Percentiles rank a stretch among this genome's conserved stretches.
phyloP scores from a whole-genome alignment of 768 basidiomycete genomes.

The Trametes meyenii region DNA sequence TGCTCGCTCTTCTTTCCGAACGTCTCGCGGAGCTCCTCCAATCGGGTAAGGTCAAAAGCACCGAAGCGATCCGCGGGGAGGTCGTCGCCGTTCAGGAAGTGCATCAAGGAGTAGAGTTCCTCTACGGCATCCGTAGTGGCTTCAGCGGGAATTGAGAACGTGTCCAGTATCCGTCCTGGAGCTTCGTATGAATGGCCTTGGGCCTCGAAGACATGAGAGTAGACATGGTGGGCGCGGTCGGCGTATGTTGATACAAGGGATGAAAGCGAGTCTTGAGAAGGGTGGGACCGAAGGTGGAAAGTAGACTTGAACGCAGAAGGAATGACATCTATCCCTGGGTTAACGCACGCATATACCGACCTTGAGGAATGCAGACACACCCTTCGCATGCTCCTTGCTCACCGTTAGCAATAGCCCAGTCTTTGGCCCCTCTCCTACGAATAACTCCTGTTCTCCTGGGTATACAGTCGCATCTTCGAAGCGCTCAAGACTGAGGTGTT shows the following conservation, averaged over 20 bases:
- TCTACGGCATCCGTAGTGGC: conserved; percentile 43
- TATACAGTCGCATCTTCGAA: conserved; percentile 46
- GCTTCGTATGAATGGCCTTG: conserved; percentile 36
- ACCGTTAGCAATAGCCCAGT: conserved; percentile 58
- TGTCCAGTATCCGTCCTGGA: conserved; percentile 38
- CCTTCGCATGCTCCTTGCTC: conserved; percentile 55
- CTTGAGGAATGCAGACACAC: conserved; percentile 38
- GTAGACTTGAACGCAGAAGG: conserved; percentile 53
- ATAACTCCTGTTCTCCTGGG: conserved; percentile 34
- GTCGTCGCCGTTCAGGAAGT: conserved; percentile 54
- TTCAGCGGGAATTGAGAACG: conserved; percentile 45
- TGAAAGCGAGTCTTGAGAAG: conserved; percentile 45
- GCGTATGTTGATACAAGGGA: conserved; percentile 60
- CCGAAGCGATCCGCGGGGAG: conserved; percentile 53
- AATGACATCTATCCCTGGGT: conserved; percentile 50
- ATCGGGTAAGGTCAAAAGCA: conserved; percentile 58
- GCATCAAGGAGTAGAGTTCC: conserved; percentile 49
- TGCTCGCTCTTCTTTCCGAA: conserved; percentile 57
- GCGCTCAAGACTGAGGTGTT: conserved; percentile 71
- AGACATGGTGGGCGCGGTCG: conserved; percentile 59
- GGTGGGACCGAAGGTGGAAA: conserved; percentile 43
- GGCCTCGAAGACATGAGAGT: conserved; percentile 54
- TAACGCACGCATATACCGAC: not conserved
- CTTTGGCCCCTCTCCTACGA: conserved; percentile 59
- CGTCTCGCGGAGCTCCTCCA: conserved; percentile 49